Conservation (phyloP, 139 green algal genomes). For the Closterium sp. region DNA sequence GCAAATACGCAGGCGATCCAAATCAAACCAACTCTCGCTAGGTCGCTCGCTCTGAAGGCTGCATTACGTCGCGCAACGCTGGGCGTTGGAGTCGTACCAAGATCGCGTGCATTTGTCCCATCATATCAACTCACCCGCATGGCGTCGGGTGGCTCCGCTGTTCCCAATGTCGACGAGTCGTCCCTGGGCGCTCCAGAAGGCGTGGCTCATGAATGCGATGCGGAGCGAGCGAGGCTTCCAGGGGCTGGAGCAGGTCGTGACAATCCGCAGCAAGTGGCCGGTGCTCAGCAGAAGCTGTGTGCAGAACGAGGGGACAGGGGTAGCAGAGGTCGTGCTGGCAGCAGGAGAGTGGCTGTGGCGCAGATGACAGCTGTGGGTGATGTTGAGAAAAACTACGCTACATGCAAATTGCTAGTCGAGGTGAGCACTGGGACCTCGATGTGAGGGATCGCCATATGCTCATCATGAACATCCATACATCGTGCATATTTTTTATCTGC, state of each 20-base stretch:
- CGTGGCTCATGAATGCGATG: neutral
- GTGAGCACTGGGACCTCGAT: neutral
- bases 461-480: neutral
- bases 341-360: conserved; percentile 38
- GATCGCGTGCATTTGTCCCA: neutral
- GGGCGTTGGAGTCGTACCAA: neutral
- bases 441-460: no score
- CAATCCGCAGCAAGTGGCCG: neutral
- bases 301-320: neutral
- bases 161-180: neutral
- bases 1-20: neutral
- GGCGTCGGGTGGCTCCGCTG: neutral
- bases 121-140: neutral
- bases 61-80: neutral
- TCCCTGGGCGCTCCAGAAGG: neutral
- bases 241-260: neutral
- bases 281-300: neutral
- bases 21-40: neutral
- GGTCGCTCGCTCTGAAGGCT: neutral
- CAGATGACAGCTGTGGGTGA: conserved; percentile 50
- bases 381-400: conserved; percentile 32
- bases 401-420: conserved; percentile 19
- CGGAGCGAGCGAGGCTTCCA: neutral
- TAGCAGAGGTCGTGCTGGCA: neutral
- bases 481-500: neutral